phyloP scores from a whole-genome alignment of 2,329 filamentous ascomycete species.

The Penicillium sp. region DNA sequence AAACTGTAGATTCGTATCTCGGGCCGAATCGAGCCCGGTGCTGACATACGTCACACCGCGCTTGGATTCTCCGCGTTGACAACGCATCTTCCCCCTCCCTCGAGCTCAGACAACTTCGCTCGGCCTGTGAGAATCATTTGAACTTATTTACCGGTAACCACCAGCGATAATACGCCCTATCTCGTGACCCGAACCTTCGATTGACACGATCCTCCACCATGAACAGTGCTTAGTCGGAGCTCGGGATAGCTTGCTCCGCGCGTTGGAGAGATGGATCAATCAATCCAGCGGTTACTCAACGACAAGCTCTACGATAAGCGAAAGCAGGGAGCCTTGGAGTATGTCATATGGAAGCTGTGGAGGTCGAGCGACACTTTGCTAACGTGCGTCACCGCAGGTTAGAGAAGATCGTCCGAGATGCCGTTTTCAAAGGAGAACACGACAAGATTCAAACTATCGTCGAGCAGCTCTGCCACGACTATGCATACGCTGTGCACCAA shows the following conservation, averaged over 20 bases:
- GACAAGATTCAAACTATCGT: slow-evolving; percentile 80
- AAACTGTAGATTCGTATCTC: not conserved
- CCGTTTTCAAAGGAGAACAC: slow-evolving; percentile 70
- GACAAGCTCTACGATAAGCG: slow-evolving; percentile 99
- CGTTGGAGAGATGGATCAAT: slow-evolving; percentile 66
- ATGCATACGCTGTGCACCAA: slow-evolving; percentile 94
- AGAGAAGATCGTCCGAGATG: slow-evolving; percentile 83
- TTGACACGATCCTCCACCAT: slow-evolving; percentile 21
- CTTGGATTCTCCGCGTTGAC: slow-evolving; percentile 24
- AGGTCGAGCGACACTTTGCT: slow-evolving; percentile 1
- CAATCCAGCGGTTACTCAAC: slow-evolving; percentile 84
- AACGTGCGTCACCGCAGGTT: slow-evolving; percentile 54
- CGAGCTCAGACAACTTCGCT: slow-evolving; percentile 1
- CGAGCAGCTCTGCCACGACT: slow-evolving; percentile 94
- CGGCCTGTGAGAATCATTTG: not conserved
- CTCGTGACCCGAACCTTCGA: slow-evolving; percentile 1
- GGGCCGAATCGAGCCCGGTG: slow-evolving; percentile 11
- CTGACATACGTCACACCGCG: slow-evolving; percentile 24
- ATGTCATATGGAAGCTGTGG: slow-evolving; percentile 39
- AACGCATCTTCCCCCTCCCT: slow-evolving; percentile 17
- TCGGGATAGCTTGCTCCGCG: slow-evolving; percentile 21
- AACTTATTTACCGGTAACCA: not conserved
- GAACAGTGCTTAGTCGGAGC: slow-evolving; percentile 26
- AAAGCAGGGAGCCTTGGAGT: slow-evolving; percentile 95
- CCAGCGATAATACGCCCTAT: not conserved